A percentile compares a stretch with the other conserved stretches of the same genome.
These are phyloP conservation scores for Fusarium decemcellulare DNA, from an alignment of 2,329 filamentous ascomycete genomes.

Conservation along the genomic window DNA sequence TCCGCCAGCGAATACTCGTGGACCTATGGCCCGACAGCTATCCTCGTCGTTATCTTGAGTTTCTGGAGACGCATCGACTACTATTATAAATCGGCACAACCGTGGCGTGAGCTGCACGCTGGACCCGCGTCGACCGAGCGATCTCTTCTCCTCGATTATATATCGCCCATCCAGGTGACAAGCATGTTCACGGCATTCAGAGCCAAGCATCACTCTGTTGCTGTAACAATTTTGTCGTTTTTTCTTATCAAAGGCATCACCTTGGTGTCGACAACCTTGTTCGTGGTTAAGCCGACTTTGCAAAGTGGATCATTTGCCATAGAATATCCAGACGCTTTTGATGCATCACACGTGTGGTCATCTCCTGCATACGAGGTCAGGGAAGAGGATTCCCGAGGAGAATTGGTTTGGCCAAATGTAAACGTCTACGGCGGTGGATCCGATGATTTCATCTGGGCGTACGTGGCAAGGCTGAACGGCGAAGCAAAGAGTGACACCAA, in stretches of 20 bases:
- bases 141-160: slow-evolving; percentile 9
- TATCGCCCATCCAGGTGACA: background rate
- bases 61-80: slow-evolving; percentile 11
- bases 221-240: background rate
- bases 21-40: background rate
- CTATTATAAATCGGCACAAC: background rate
- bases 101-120: background rate
- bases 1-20: background rate
- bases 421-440: no score
- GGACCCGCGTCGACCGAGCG: background rate
- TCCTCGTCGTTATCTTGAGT: slow-evolving; percentile 4
- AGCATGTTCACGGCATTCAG: background rate
- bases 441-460: background rate
- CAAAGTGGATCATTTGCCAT: background rate
- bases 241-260: slow-evolving; percentile 1
- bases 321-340: background rate
- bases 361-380: no score
- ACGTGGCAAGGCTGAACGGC: background rate
- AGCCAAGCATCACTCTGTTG: background rate
- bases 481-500: background rate
- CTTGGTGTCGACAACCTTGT: slow-evolving; percentile 2
- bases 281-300: background rate
- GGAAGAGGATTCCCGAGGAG: no score
- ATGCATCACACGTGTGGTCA: background rate
- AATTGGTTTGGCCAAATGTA: no score